Evolutionary conservation across 257 asterid species (phyloP), one percentile per base, ranked within the genome.

Genomic region (Gentiana macrophylla): DNA sequence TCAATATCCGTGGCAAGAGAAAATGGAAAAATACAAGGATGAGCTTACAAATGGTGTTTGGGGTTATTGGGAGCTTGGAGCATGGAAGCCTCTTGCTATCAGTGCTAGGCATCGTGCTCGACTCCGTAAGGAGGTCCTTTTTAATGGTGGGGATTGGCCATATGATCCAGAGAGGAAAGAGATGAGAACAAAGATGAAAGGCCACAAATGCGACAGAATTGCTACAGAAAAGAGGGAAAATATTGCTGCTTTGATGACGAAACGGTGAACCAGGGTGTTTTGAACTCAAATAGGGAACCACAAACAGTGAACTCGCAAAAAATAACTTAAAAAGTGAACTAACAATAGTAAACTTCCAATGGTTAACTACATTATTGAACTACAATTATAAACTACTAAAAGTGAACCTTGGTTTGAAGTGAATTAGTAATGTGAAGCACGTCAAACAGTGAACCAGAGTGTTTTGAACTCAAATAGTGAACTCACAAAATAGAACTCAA

Each of bases 41-140:
- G 98, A 90, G 75, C 83, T 90, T 2, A 75, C 98, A 0, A 90
- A 86, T 72, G 98, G 96, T 12, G 95, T 90, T 15, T 86, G 95
- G 96, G 98, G 98, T 50, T 90, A 84, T 67, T 90, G 98, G 96
- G 94, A 90, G 77, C 89, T 84, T 35, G 98, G 96, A 35, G 91
- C 94, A 11, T 90, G 96, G 96, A 86, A 86, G 53, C 90, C 94
- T 51, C 82, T 90, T 0, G 80, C 75, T 4, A 80, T 90, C 51
- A 84, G 94, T 71, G 98, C 94, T 54, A 89, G 94, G 35, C 75
- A 51, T 50, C 79, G 95, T 13, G 96, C 98, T 48, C 80, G 84
- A 3, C 74, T 90, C 8, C 89, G 94, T 37, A 86, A 86, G 67
- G 96, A 90, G 77, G 94, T 82, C 54, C 89, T 86, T 61, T 79